Evolutionary conservation across 2,329 filamentous ascomycete genomes (phyloP).

Genomic region (Sporothrix pseudoabietina): DNA sequence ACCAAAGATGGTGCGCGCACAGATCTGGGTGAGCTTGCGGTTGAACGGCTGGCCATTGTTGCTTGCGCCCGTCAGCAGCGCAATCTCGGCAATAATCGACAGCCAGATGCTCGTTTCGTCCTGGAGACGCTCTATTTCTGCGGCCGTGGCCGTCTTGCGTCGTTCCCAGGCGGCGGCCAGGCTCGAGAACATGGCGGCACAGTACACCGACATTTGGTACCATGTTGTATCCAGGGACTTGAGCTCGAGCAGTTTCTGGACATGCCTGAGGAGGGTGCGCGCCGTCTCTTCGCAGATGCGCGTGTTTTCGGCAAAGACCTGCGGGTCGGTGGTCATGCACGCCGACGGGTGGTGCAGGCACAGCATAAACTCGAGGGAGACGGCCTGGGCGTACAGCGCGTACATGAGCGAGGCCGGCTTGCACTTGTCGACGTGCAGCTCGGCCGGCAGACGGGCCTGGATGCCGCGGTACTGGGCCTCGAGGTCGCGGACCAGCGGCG

Average conservation of each 20-base stretch:
- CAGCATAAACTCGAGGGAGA: constrained; percentile 60
- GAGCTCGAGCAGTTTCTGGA: constrained; percentile 60
- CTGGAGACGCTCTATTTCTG: constrained; percentile 62
- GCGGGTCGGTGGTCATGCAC: constrained; percentile 56
- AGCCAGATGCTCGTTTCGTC: constrained; percentile 72
- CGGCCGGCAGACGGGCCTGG: constrained; percentile 64
- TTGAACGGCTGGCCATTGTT: constrained; percentile 46
- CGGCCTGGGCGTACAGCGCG: constrained; percentile 57
- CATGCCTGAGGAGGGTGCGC: constrained; percentile 63
- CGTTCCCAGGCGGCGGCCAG: constrained; percentile 71
- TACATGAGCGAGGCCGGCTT: constrained; percentile 51
- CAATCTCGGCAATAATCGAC: constrained; percentile 66
- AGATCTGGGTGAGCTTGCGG: constrained; percentile 51
- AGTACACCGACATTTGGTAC: constrained; percentile 72
- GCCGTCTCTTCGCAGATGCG: constrained; percentile 68
- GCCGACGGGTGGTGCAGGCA: constrained; percentile 64
- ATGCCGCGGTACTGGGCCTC: constrained; percentile 66
- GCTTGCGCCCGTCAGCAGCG: constrained; percentile 41
- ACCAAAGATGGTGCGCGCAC: constrained; percentile 55
- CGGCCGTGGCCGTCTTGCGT: constrained; percentile 59
- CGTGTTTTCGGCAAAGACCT: constrained; percentile 63
- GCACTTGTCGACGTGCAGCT: constrained; percentile 54
- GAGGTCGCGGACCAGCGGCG: constrained; percentile 63
- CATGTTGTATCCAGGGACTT: constrained; percentile 77
- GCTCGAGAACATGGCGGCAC: constrained; percentile 72